Conservation (phyloP, 2,329 filamentous ascomycete genomes). For the Drechslerella coelobrocha region DNA sequence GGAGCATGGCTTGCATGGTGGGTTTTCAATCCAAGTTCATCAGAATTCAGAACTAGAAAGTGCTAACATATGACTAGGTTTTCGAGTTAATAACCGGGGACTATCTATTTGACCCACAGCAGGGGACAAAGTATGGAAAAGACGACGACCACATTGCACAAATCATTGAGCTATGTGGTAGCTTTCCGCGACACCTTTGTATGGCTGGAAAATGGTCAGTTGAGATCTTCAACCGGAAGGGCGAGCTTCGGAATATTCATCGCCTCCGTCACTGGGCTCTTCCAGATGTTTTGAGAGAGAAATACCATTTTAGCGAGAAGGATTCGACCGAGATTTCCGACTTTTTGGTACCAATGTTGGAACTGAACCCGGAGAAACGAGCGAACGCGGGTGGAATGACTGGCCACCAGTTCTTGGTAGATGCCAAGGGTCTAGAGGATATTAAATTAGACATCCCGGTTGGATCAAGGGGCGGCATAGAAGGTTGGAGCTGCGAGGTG, state of each 20-base stretch:
- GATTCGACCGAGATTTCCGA: conserved; percentile 79
- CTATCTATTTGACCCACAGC: conserved; percentile 97
- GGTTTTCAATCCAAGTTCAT: too few relatives aligned
- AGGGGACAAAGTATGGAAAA: conserved; percentile 98
- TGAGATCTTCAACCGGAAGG: conserved; percentile 98
- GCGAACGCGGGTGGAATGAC: conserved; percentile 97
- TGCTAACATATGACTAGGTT: conserved; percentile 66
- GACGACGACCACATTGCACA: conserved; percentile 99
- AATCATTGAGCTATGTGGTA: conserved; percentile 94
- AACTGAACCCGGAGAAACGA: conserved; percentile 82
- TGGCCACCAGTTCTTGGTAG: conserved; percentile 79
- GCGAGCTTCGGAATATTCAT: conserved; percentile 96
- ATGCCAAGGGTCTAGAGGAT: conserved; percentile 86
- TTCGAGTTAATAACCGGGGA: conserved; percentile 98
- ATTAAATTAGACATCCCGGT: conserved; percentile 77
- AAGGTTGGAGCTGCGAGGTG: conserved; percentile 89
- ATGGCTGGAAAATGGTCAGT: conserved; percentile 95
- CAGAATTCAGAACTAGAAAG: not conserved
- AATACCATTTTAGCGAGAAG: conserved; percentile 90
- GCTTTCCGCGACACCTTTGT: conserved; percentile 90
- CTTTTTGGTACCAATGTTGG: conserved; percentile 89
- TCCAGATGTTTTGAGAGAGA: conserved; percentile 89
- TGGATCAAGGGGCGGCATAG: conserved; percentile 84
- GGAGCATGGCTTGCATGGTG: conserved; percentile 99
- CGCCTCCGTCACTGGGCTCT: conserved; percentile 94